These are phyloP conservation scores for Torulaspora indica DNA, from an alignment of 805 yeast genomes.

Conservation along the genomic window DNA sequence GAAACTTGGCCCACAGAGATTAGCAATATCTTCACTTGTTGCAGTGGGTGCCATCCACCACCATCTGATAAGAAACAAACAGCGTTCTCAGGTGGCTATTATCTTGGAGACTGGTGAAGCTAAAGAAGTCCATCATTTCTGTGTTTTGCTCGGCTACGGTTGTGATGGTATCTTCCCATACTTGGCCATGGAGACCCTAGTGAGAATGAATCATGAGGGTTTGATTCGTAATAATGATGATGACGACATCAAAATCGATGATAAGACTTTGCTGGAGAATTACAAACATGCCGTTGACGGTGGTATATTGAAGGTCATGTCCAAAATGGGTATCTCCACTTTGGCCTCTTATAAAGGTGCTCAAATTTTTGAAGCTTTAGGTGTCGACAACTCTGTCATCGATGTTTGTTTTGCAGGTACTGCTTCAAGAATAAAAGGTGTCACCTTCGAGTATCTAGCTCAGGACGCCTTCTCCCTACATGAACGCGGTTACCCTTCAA, in stretches of 20 bases:
- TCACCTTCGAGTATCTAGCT: constrained; percentile 91
- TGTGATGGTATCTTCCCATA: constrained; percentile 95
- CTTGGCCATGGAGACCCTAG: constrained; percentile 82
- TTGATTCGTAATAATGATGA: constrained; percentile 50
- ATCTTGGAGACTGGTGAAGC: constrained; percentile 95
- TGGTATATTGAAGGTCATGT: constrained; percentile 95
- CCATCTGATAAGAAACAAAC: constrained; percentile 90
- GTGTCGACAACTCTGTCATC: constrained; percentile 90
- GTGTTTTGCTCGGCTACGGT: constrained; percentile 94
- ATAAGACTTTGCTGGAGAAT: constrained; percentile 62
- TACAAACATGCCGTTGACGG: constrained; percentile 82
- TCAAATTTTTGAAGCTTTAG: constrained; percentile 94
- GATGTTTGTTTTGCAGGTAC: constrained; percentile 97
- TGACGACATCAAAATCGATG: constrained; percentile 40
- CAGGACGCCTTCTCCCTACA: constrained; percentile 94
- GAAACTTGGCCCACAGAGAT: constrained; percentile 51
- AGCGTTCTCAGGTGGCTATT: constrained; percentile 90
- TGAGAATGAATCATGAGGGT: constrained; percentile 78
- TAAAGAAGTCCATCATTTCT: constrained; percentile 93
- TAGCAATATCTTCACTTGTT: constrained; percentile 79
- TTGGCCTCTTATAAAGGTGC: constrained; percentile 99
- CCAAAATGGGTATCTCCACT: constrained; percentile 98
- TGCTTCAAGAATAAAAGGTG: constrained; percentile 93
- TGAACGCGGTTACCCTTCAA: constrained; percentile 82
- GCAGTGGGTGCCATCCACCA: constrained; percentile 98